phyloP scores from a whole-genome alignment of 1,284 basidiomycete species.

The Xerocomus nothofagi region DNA sequence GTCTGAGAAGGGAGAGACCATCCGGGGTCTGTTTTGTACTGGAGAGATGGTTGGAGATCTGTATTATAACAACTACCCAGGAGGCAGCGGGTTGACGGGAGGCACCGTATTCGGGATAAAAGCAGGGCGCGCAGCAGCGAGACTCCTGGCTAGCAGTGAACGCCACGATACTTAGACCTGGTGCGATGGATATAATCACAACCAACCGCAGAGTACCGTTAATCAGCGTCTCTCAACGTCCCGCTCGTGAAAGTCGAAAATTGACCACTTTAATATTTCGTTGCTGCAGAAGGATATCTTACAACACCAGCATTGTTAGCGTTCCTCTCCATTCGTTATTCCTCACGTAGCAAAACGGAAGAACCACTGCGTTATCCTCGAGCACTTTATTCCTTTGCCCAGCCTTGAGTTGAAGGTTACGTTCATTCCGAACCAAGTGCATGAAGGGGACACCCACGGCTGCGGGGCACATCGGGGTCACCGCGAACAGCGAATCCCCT shows the following conservation, averaged over 20 bases:
- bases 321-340: neutral
- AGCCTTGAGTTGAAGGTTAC: constrained; percentile 4
- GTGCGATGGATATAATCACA: neutral
- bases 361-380: constrained; percentile 22
- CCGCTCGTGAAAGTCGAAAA: neutral
- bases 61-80: constrained; percentile 65
- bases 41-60: constrained; percentile 68
- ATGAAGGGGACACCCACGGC: constrained; percentile 30
- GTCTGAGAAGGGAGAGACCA: constrained; percentile 40
- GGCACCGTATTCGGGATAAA: constrained; percentile 67
- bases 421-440: neutral
- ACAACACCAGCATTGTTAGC: neutral
- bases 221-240: neutral
- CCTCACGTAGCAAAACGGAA: constrained; percentile 9
- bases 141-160: constrained; percentile 6
- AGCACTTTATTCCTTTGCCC: constrained; percentile 26
- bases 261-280: neutral
- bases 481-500: constrained; percentile 35
- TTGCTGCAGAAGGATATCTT: neutral
- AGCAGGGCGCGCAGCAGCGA: constrained; percentile 51
- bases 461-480: constrained; percentile 16
- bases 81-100: constrained; percentile 65
- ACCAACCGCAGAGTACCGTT: neutral
- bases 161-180: neutral
- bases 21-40: constrained; percentile 58